Base-by-base conservation (phyloP, 192 early-diverging fungal genomes). In the Podila clonocystis region DNA sequence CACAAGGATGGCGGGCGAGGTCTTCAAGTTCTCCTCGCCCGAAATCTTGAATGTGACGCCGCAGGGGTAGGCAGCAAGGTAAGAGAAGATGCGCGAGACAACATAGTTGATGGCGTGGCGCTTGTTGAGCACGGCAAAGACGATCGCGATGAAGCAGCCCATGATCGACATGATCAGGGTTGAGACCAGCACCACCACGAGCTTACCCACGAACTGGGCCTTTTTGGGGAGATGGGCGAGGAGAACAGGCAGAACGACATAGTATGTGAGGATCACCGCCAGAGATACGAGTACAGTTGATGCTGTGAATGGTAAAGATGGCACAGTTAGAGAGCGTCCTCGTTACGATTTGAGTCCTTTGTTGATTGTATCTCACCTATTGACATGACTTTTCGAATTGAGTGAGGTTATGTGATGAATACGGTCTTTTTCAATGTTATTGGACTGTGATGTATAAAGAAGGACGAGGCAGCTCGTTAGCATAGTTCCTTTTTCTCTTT, bases 1-100 rank as follows among this genome's bases (percentile, higher is more conserved):
- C n/a, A 96, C 87, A 34, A 90, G 85, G 20, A 96, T 85, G 52
- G 89, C 90, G 8, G 95, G 93, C 7, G 82, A 60, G n/a, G 70
- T 80, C n/a, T 86, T 73, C 52, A 93, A 64, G 63, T 92, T 82
- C 58, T 91, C 88, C 64, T 87, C 84, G 22, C 89, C 88, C 33
- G 90, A 87, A 15, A 95, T 82, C 36, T 84, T 87, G 60, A 88
- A 87, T 0, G 85, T 75, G 65, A 96, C 72, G 31, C 90, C 92
- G 45, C 89, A 84, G 24, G 91, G 68, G 30, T 74, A 74, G 31
- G 88, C 75, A 4, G 84, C 85, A n/a, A 92, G 58, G 30, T 73
- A 28, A 61, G 82, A 74, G 74, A 92, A 90, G 22, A 85, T 57
- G 22, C 87, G 83, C 4, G 90, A 91, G 1, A 91, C 90, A 1